Percentiles rank a stretch among this genome's conserved stretches.
Conservation (phyloP, 2,329 filamentous ascomycete species). For the Talaromyces sp. region DNA sequence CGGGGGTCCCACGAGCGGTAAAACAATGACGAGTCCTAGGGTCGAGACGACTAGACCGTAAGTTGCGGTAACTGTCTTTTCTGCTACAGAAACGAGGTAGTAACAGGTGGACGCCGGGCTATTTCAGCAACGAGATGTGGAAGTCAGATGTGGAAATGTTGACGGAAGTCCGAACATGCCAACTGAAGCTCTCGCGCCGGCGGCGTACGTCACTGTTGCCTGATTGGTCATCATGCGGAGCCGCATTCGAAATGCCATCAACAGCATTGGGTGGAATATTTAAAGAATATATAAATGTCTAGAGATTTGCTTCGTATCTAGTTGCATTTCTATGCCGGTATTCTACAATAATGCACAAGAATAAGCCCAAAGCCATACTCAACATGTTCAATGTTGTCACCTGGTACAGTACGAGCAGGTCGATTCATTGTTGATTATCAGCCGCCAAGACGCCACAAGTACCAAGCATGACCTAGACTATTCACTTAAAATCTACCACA, state of each 20-base stretch:
- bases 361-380: background rate
- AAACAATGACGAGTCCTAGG: background rate
- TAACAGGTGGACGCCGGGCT: background rate
- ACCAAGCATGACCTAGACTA: background rate
- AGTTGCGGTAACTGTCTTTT: background rate
- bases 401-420: background rate
- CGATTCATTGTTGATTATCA: background rate
- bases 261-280: background rate
- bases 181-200: constrained; percentile 1
- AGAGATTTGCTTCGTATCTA: no score
- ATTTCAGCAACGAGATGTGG: background rate
- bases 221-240: constrained; percentile 30
- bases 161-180: background rate
- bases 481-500: background rate
- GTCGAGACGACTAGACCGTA: background rate
- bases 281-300: background rate
- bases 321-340: no score
- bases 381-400: background rate
- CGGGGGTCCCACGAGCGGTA: constrained; percentile 5
- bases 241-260: background rate
- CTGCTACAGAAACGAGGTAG: background rate
- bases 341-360: background rate
- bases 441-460: background rate
- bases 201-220: constrained; percentile 32
- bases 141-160: background rate